phyloP scores from a whole-genome alignment of 2,329 filamentous ascomycete genomes.

The Rhexocercosporidium sp. region DNA sequence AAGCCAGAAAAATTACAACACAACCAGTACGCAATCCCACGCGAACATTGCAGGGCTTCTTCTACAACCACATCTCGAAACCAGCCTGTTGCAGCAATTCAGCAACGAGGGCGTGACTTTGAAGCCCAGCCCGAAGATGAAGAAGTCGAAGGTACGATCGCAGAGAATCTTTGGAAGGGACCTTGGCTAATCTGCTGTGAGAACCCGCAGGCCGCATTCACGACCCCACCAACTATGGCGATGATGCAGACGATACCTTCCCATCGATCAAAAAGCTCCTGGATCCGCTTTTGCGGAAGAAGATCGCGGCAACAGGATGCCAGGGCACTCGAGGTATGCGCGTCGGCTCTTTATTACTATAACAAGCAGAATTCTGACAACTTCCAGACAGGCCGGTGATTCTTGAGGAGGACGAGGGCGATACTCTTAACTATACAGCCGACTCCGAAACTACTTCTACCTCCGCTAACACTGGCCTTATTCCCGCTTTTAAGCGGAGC shows the following conservation, averaged over 20 bases:
- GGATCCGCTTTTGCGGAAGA: background rate
- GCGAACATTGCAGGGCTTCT: background rate
- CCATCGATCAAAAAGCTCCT: constrained; percentile 10
- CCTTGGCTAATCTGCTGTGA: constrained; percentile 6
- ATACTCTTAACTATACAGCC: background rate
- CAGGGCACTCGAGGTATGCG: constrained; percentile 14
- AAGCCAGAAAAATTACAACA: background rate
- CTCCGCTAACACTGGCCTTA: background rate
- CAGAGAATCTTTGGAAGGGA: constrained; percentile 2
- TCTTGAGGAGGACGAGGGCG: constrained; percentile 16
- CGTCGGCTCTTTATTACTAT: constrained; percentile 8
- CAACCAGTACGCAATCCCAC: background rate
- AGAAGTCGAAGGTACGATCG: constrained; percentile 1
- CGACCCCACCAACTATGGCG: background rate
- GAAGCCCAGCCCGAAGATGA: background rate
- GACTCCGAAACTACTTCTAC: background rate
- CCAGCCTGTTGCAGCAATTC: background rate
- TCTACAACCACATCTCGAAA: background rate
- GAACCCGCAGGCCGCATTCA: background rate
- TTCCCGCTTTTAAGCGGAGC: constrained; percentile 6
- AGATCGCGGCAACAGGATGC: background rate
- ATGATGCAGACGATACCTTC: constrained; percentile 6
- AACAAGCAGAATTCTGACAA: constrained; percentile 11
- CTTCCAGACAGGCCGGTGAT: constrained; percentile 11
- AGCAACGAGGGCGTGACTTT: background rate